Evolutionary conservation across 129 eudicot genomes (phyloP), one percentile per base, ranked within the genome.

Genomic region (Escallonia rubra): DNA sequence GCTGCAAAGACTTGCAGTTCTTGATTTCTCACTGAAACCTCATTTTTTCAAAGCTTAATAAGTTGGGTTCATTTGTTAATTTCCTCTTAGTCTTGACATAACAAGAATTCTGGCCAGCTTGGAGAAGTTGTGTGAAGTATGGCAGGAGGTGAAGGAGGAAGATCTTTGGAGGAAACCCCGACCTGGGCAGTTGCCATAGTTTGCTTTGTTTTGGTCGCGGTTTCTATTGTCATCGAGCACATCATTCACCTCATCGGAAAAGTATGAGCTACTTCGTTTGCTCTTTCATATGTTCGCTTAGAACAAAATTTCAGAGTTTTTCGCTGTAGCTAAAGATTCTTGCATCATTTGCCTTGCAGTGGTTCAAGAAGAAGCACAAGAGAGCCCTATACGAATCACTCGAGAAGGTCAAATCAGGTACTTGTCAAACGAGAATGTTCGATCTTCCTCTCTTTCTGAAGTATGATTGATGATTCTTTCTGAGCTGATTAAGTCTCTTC

Each of bases 161-260:
- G 83, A 72, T 63, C 87, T n/a, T 67, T 88, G 71, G 89, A 88
- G 63, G 72, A 80, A 59, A 89, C 96, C 41, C 89, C 96, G 57
- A 85, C 96, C 3, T 88, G 96, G 96, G 92, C 91, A 0, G 85
- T 86, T 7, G 90, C 90, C 52, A 66, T 71, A 5, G 82, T 89
- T 7, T 85, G 92, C 43, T 68, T 82, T 61, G 72, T 77, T 41
- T 66, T 89, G 53, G 80, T 85, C n/a, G 66, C 77, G 3, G 47
- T 80, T 57, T 89, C 89, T 59, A 73, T 89, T 39, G 67, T 72
- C 61, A 81, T 85, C 10, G 87, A 85, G 43, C 47, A 79, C 43
- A 70, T 79, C 51, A 76, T 86, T 60, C 87, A 81, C 60, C 79
- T 76, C 63, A 79, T 86, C 2, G 87, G 78, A 54, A 74, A 76